Evolutionary conservation across 2,329 filamentous ascomycete genomes (phyloP).

Genomic region (Hymenoscyphus scutula): DNA sequence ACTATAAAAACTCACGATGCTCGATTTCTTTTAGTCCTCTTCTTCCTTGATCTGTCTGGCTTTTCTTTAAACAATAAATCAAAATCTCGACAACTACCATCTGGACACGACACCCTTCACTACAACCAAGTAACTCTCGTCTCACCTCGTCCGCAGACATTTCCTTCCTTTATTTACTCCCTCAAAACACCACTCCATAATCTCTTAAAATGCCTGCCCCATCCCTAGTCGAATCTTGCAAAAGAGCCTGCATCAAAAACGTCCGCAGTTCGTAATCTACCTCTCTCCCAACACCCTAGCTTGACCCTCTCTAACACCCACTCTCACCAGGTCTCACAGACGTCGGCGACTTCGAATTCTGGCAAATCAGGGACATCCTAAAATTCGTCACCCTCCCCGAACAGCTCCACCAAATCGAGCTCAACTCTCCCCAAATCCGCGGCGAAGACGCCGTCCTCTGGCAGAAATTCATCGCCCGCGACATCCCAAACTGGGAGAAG

Average conservation of each 20-base stretch:
- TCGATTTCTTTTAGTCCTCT: background rate
- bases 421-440: slow-evolving; percentile 72
- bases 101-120: background rate
- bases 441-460: slow-evolving; percentile 71
- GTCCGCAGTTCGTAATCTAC: slow-evolving; percentile 38
- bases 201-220: slow-evolving; percentile 43
- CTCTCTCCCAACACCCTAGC: background rate
- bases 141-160: background rate
- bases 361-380: slow-evolving; percentile 65
- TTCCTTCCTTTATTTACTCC: background rate
- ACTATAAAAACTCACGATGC: background rate
- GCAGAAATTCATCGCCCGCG: slow-evolving; percentile 72
- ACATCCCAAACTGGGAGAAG: slow-evolving; percentile 64
- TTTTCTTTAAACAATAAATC: background rate
- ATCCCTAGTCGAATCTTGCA: slow-evolving; percentile 52
- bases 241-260: slow-evolving; percentile 51
- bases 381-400: slow-evolving; percentile 66
- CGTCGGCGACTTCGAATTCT: slow-evolving; percentile 69
- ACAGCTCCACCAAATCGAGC: slow-evolving; percentile 74
- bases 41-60: background rate
- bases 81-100: background rate
- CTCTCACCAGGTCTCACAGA: slow-evolving; percentile 54
- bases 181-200: background rate
- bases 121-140: background rate
- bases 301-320: slow-evolving; percentile 11